Base-by-base conservation (phyloP, 805 yeast species). In the Kluyveromyces dobzhanskii region DNA sequence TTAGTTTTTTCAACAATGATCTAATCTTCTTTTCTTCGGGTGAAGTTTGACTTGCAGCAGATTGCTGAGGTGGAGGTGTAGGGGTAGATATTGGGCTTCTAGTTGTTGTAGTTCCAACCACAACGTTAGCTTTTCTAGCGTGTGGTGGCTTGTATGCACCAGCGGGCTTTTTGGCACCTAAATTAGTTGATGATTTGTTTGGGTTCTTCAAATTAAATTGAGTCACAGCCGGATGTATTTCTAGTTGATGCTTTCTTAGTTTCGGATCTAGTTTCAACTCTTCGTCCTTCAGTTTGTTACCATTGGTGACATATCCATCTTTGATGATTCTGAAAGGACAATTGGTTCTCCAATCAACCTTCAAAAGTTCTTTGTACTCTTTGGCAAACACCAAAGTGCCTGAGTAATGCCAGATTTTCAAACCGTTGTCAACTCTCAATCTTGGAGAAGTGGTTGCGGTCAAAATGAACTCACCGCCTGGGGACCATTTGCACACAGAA, bases 81-180 rank as follows among this genome's bases (percentile, higher is more conserved):
- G 50, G 34, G 8, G 45, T 39, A 1, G 49, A 40, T 10, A 48
- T 41, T 12, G 53, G 44, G 10, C 79, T 74, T 12, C 92, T 83
- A 29, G 80, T 43, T 58, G 79, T 80, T 34, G 78, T 67, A 33
- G 44, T 41, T 29, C 54, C 53, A 13, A 54, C 47, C 19, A 48
- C 43, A 23, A 46, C 44, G 69, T 70, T 55, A 12, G 55, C 59
- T 29, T 50, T 69, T 60, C 95, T 74, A 9, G 97, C 95, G 61
- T 87, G 96, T 2, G 99, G 98, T 17, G 98, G 98, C 60, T 94
- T 77, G 61, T 92, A 92, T 30, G 97, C 97, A 39, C 96, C 95
- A 24, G 76, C 72, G 39, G 88, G 80, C 56, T 80, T 81, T 14
- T 67, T 44, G n/a, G 52, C 31, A 12, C 54, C 54, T 28, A 32